Base-by-base conservation (phyloP, 176 grass and related monocot genomes). In the Lolium multiflorum region DNA sequence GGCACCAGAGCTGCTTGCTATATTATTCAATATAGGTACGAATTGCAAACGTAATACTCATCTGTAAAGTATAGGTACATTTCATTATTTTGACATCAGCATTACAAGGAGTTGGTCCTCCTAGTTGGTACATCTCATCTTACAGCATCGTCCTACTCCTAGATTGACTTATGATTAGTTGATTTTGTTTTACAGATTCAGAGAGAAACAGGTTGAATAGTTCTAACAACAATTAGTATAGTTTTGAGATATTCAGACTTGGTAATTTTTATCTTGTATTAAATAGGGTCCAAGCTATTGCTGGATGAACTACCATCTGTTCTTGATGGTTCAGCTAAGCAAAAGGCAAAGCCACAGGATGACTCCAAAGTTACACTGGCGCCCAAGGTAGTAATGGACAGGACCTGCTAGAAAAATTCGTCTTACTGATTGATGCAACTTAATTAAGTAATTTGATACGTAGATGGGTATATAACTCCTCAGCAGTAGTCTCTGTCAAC, bases 21-120 rank as follows among this genome's bases (percentile, higher is more conserved):
- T 94, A 31, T 86, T 98, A 75, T 98, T 98, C 69, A 87, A 94
- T 51, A 81, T 95, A 95, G 96, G 96, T 98, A 98, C 57, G 77
- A 26, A 81, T 55, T 51, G 15, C 26, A 78, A 71, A 37, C 44
- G 20, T 65, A 38, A 24, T 65, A 44, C 43, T 74, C 17, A 55
- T 80, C 57, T 82, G 15, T 73, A 13, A 51, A 69, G 57, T 78
- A 80, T 48, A 64, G 20, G 25, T 47, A 64, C 47, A 80, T n/a
- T 16, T 35, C 63, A 44, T 72, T 38, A 64, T 73, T 81, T 81
- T 4, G 80, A 60, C 24, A 58, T 76, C 21, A 12, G 22, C 12
- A 65, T 47, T 65, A 25, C 26, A 16, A 79, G 55, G 31, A 74
- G 50, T 22, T 63, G 47, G 16, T 87, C 49, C 26, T 66, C 58